A percentile compares a stretch with the other conserved stretches of the same genome.
Evolutionary conservation across 1,284 basidiomycete species (phyloP).

Genomic region (Entoloma clypeatum): DNA sequence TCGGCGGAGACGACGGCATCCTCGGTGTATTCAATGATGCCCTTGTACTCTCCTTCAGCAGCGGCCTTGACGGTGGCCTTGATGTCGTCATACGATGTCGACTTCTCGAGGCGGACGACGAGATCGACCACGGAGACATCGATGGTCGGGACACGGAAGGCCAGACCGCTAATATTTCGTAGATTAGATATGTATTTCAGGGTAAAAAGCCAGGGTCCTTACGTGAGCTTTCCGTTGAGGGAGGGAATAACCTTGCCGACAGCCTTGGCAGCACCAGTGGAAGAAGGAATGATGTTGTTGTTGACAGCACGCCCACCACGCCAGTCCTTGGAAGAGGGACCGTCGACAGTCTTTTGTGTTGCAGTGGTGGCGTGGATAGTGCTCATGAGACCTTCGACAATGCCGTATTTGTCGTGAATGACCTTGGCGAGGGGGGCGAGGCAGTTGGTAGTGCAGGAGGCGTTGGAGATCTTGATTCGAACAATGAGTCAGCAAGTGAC

Average conservation of each 20-base stretch:
- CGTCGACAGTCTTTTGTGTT: slow-evolving; percentile 99
- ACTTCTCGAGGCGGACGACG: slow-evolving; percentile 90
- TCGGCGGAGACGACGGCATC: slow-evolving; percentile 94
- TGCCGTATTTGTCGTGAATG: slow-evolving; percentile 94
- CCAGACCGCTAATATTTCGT: slow-evolving; percentile 65
- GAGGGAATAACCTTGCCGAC: slow-evolving; percentile 98
- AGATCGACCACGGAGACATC: slow-evolving; percentile 99
- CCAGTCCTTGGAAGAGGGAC: slow-evolving; percentile 94
- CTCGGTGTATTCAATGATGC: slow-evolving; percentile 94
- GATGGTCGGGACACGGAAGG: slow-evolving; percentile 97
- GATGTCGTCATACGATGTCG: slow-evolving; percentile 86
- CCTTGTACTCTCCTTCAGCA: slow-evolving; percentile 68
- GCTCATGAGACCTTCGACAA: slow-evolving; percentile 97
- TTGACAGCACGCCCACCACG: slow-evolving; percentile 95
- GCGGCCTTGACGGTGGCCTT: slow-evolving; percentile 86
- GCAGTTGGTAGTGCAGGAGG: slow-evolving; percentile 99
- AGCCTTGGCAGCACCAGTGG: slow-evolving; percentile 98
- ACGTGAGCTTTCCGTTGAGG: slow-evolving; percentile 97
- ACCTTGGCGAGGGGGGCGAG: slow-evolving; percentile 98
- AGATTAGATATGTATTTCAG: not conserved
- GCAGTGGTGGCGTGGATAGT: slow-evolving; percentile 97
- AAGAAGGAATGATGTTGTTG: slow-evolving; percentile 99
- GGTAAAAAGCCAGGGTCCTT: slow-evolving; percentile 24
- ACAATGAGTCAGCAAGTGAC: slow-evolving; percentile 9
- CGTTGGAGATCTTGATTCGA: slow-evolving; percentile 82